Conservation (phyloP, 257 asterid genomes). For the Leptodermis oblonga region DNA sequence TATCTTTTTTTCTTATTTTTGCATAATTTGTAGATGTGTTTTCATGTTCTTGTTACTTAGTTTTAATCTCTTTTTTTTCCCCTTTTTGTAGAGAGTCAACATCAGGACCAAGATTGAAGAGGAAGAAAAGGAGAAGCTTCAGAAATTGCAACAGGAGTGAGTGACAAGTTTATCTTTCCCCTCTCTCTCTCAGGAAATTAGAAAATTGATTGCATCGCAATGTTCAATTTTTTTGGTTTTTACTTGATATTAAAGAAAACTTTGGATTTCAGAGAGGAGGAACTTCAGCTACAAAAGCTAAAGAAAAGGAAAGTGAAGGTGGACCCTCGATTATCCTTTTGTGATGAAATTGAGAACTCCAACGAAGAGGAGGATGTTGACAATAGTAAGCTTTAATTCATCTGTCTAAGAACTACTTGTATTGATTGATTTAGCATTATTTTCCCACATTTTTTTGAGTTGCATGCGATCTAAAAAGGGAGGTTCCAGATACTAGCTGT, state of each 20-base stretch:
- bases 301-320: conserved; percentile 87
- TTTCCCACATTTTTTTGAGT: background rate
- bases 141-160: conserved; percentile 93
- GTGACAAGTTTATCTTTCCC: conserved; percentile 15
- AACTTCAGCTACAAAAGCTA: conserved; percentile 83
- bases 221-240: background rate
- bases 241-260: background rate
- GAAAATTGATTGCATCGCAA: background rate
- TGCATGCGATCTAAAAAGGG: background rate
- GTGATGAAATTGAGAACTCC: conserved; percentile 73
- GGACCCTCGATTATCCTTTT: conserved; percentile 86
- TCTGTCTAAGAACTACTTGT: background rate
- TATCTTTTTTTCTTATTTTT: too few species aligned
- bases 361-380: conserved; percentile 75
- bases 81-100: conserved; percentile 66
- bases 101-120: conserved; percentile 86
- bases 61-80: conserved; percentile 1
- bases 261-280: conserved; percentile 69
- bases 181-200: background rate
- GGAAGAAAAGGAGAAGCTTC: conserved; percentile 98
- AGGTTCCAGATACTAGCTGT: background rate
- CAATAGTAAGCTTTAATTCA: conserved; percentile 35
- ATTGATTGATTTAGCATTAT: background rate
- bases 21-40: too few species aligned
- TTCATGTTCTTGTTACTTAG: background rate